Conservation (phyloP, 2,329 filamentous ascomycete species). For the Aspergillus neotritici region DNA sequence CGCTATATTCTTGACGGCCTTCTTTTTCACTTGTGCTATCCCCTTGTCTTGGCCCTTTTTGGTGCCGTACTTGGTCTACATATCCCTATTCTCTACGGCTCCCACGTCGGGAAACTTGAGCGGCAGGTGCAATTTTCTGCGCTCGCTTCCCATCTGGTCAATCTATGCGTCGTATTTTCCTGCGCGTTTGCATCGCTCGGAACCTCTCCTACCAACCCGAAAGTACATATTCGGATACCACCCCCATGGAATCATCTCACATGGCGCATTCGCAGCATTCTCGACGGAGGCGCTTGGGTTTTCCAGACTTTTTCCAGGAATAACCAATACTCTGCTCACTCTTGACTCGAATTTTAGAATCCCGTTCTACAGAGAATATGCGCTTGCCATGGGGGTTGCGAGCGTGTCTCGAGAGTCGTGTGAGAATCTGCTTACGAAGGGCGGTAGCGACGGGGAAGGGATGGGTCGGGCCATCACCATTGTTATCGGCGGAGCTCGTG, state of each 20-base stretch:
- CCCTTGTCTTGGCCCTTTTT: constrained; percentile 83
- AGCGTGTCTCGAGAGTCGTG: constrained; percentile 91
- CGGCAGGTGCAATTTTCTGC: constrained; percentile 68
- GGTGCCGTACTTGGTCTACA: constrained; percentile 73
- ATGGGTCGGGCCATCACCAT: constrained; percentile 97
- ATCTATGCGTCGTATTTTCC: constrained; percentile 93
- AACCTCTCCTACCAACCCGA: constrained; percentile 68
- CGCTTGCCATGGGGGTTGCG: constrained; percentile 78
- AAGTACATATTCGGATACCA: constrained; percentile 98
- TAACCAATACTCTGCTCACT: constrained; percentile 88
- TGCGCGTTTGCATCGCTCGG: constrained; percentile 77
- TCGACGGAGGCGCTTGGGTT: constrained; percentile 87
- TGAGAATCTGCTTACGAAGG: constrained; percentile 76
- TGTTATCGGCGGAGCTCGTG: constrained; percentile 84
- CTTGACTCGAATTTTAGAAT: constrained; percentile 95
- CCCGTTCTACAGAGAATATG: constrained; percentile 89
- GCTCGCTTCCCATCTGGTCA: constrained; percentile 71
- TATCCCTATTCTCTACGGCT: constrained; percentile 68
- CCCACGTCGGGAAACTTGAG: constrained; percentile 68
- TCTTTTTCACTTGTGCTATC: constrained; percentile 87
- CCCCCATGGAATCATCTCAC: constrained; percentile 93
- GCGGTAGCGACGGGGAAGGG: constrained; percentile 69
- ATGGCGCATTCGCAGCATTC: constrained; percentile 91
- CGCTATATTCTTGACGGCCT: constrained; percentile 64
- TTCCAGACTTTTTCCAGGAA: constrained; percentile 80